These are phyloP conservation scores for Lentithecium fluviatile DNA, from an alignment of 495 filamentous ascomycete genomes.

Conservation along the genomic window DNA sequence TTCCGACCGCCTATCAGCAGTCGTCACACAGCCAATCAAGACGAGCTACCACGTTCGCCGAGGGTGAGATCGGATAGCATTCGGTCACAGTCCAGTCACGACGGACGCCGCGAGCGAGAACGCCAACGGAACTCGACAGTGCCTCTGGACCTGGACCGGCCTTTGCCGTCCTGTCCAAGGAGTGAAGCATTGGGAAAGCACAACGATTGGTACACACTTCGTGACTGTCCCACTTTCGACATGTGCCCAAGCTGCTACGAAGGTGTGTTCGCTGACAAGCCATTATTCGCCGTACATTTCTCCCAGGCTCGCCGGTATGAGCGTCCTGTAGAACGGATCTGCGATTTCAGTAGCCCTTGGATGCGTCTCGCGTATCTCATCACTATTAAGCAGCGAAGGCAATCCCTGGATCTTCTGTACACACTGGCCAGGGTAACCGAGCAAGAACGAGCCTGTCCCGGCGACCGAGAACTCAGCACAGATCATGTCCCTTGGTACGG, in stretches of 20 bases:
- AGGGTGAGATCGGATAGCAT: constrained; percentile 22
- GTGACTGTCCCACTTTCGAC: constrained; percentile 54
- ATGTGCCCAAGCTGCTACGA: constrained; percentile 64
- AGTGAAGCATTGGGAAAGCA: constrained; percentile 49
- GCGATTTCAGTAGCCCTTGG: constrained; percentile 64
- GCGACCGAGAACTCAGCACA: constrained; percentile 43
- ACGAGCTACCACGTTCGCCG: constrained; percentile 22
- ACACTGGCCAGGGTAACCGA: constrained; percentile 49
- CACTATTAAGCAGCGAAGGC: constrained; percentile 56
- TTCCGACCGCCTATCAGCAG: constrained; percentile 10
- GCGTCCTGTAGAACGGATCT: constrained; percentile 48
- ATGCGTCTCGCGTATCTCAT: constrained; percentile 66
- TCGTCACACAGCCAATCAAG: constrained; percentile 16
- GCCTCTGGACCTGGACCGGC: constrained; percentile 13
- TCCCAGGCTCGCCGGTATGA: constrained; percentile 48
- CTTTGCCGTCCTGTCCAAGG: constrained; percentile 57
- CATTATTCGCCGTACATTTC: constrained; percentile 57
- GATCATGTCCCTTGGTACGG: constrained; percentile 56
- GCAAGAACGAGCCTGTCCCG: constrained; percentile 52
- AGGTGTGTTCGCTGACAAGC: constrained; percentile 53
- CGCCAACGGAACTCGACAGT: neutral
- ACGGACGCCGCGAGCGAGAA: constrained; percentile 24
- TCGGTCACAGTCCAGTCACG: constrained; percentile 27
- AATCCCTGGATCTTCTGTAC: constrained; percentile 56
- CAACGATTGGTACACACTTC: constrained; percentile 67